Conservation (phyloP, 2,329 filamentous ascomycete species). For the Calonectria fujianensis region DNA sequence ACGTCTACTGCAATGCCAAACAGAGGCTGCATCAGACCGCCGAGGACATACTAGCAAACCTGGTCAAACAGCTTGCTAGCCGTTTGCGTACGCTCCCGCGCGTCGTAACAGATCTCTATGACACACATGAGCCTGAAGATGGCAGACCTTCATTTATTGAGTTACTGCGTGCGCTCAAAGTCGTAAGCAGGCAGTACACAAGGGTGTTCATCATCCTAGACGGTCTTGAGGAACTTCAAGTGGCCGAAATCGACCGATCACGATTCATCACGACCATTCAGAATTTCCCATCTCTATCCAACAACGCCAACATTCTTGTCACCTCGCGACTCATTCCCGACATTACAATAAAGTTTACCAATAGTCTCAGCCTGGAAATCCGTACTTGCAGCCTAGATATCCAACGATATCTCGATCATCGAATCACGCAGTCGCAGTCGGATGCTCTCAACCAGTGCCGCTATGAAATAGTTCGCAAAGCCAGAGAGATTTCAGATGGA, state of each 20-base stretch:
- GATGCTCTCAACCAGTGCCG: conserved; percentile 1
- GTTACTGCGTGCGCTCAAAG: not conserved
- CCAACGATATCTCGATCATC: conserved; percentile 6
- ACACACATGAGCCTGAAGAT: conserved; percentile 1
- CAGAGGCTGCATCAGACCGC: conserved; percentile 4
- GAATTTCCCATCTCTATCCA: conserved; percentile 5
- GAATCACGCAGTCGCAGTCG: not conserved
- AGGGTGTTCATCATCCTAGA: not conserved
- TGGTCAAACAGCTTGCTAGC: conserved; percentile 1
- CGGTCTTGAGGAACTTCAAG: conserved; percentile 8
- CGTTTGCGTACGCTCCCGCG: not conserved
- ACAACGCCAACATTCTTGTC: conserved; percentile 1
- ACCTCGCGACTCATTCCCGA: conserved; percentile 10
- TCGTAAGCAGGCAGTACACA: not conserved
- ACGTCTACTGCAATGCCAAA: conserved; percentile 16
- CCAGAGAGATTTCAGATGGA: conserved; percentile 4
- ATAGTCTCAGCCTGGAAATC: conserved; percentile 8
- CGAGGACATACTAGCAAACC: conserved; percentile 6
- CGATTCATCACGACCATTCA: conserved; percentile 11
- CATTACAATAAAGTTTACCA: not conserved
- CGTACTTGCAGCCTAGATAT: not conserved
- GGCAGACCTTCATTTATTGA: not conserved
- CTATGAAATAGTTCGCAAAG: not conserved
- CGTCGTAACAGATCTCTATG: not conserved
- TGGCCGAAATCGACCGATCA: not conserved